phyloP scores from a whole-genome alignment of 1,284 basidiomycete species.

The Bjerkandera adusta region DNA sequence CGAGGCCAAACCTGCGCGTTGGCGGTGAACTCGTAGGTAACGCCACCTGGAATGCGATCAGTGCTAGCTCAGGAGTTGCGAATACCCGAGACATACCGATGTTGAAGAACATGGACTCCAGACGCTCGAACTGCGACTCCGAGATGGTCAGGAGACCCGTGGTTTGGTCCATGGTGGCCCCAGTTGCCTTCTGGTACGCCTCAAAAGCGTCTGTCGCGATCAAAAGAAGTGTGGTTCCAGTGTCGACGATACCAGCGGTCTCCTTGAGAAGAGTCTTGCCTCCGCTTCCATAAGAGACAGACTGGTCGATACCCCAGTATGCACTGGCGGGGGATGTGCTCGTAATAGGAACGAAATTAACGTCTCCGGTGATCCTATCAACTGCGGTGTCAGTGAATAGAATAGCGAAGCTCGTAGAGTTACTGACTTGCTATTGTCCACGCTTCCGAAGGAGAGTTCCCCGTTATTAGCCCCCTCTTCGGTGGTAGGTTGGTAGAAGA shows the following conservation, averaged over 20 bases:
- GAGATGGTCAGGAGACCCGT: slow-evolving; percentile 61
- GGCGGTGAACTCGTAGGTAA: slow-evolving; percentile 44
- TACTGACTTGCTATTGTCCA: slow-evolving; percentile 38
- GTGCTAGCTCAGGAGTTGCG: neutral
- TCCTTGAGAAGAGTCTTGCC: slow-evolving; percentile 33
- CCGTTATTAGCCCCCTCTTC: slow-evolving; percentile 32
- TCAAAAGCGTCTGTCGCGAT: slow-evolving; percentile 48
- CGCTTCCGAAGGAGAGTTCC: slow-evolving; percentile 48
- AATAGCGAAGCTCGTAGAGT: neutral
- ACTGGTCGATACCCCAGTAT: slow-evolving; percentile 58
- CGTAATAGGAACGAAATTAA: slow-evolving; percentile 54
- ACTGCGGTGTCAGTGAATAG: neutral
- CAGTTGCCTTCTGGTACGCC: slow-evolving; percentile 48
- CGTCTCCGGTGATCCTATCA: slow-evolving; percentile 38
- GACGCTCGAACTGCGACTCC: slow-evolving; percentile 42
- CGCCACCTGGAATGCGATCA: slow-evolving; percentile 19
- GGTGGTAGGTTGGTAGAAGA: slow-evolving; percentile 50
- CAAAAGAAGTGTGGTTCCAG: slow-evolving; percentile 46
- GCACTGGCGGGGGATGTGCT: slow-evolving; percentile 40
- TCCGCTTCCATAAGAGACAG: slow-evolving; percentile 40
- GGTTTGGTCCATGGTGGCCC: slow-evolving; percentile 44
- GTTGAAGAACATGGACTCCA: slow-evolving; percentile 57
- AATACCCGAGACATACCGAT: slow-evolving; percentile 35
- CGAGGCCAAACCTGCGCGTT: slow-evolving; percentile 65
- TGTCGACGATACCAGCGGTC: slow-evolving; percentile 55